These are phyloP conservation scores for Geotrichum phurueaensis DNA, from an alignment of 1,139 yeast species.

Conservation along the genomic window DNA sequence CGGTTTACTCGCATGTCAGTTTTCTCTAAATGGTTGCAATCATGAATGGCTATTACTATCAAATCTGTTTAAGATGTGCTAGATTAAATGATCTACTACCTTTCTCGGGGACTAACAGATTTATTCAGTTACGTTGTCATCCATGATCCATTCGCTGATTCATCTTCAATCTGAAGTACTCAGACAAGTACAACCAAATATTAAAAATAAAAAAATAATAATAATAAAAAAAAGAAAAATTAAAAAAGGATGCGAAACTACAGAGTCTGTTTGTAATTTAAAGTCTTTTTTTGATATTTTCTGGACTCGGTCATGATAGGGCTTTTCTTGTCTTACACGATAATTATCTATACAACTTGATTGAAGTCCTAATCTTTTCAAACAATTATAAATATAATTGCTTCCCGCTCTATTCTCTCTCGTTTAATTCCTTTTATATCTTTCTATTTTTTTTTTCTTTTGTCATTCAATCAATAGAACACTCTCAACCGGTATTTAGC, in stretches of 20 bases:
- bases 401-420: background rate
- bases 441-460: background rate
- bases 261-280: background rate
- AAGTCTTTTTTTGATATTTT: background rate
- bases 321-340: background rate
- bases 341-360: background rate
- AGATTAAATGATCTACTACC: no score
- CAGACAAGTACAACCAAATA: background rate
- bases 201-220: background rate
- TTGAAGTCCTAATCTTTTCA: background rate
- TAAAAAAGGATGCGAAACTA: background rate
- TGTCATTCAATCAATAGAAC: no score
- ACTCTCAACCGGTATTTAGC: background rate
- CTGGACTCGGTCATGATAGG: background rate
- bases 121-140: background rate
- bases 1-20: no score
- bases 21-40: no score
- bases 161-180: background rate
- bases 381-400: background rate
- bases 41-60: background rate
- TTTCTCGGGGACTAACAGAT: background rate
- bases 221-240: background rate
- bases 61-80: no score
- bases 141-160: background rate
- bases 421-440: background rate